phyloP scores from a whole-genome alignment of 345 rosid genomes.

The Salix brachista region DNA sequence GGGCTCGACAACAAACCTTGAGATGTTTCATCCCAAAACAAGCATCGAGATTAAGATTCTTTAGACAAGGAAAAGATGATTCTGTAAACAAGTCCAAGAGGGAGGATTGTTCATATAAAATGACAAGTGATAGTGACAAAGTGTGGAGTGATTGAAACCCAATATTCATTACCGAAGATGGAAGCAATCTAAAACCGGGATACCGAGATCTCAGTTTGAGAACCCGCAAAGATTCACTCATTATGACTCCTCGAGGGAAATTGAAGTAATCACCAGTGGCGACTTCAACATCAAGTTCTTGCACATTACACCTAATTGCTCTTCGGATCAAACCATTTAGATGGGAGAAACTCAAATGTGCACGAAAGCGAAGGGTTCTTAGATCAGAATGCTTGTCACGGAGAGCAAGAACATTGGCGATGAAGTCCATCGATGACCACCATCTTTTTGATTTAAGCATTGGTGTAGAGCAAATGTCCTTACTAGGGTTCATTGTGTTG shows the following conservation, averaged over 20 bases:
- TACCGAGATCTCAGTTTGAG: conserved; percentile 51
- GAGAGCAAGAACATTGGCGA: conserved; percentile 37
- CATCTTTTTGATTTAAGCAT: conserved; percentile 2
- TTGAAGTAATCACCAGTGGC: conserved; percentile 71
- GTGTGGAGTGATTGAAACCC: conserved; percentile 57
- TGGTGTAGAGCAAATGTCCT: background rate
- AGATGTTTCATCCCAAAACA: conserved; percentile 57
- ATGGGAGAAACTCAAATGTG: conserved; percentile 52
- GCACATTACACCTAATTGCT: conserved; percentile 63
- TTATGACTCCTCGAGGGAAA: conserved; percentile 58
- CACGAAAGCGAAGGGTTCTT: conserved; percentile 56
- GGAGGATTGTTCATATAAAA: conserved; percentile 43
- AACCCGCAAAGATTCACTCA: conserved; percentile 47
- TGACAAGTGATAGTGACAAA: conserved; percentile 50
- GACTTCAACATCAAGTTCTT: conserved; percentile 69
- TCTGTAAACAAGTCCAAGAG: conserved; percentile 61
- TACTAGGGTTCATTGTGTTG: conserved; percentile 36
- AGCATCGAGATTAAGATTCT: conserved; percentile 45
- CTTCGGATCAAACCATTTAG: conserved; percentile 63
- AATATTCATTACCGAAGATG: conserved; percentile 39
- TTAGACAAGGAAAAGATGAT: conserved; percentile 57
- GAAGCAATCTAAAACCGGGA: conserved; percentile 76
- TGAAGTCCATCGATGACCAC: conserved; percentile 33
- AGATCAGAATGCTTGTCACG: conserved; percentile 49
- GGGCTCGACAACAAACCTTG: conserved; percentile 48